Evolutionary conservation across 441 rosid species (phyloP), one percentile per base, ranked within the genome.

Genomic region (Metrosideros polymorpha): DNA sequence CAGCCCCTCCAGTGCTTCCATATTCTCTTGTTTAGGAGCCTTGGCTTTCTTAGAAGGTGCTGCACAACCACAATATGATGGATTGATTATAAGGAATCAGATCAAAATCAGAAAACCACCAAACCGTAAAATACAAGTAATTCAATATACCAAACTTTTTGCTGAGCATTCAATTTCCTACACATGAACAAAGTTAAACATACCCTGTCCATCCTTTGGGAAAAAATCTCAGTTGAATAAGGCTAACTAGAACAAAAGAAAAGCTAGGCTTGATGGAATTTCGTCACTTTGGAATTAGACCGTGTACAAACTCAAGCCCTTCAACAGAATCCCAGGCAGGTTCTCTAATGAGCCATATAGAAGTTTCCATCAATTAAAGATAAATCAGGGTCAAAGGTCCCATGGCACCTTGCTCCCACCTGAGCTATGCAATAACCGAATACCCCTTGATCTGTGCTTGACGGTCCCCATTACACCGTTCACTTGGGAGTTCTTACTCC

Each of bases 41-140:
- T 94, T 95, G 92, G 87, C 50, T 91, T 92, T 94, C 91, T 92
- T 92, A 71, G 91, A 88, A 85, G 91, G 85, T 82, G 91, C 96
- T 93, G 90, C 79, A 52, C 83, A n/a, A 82, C 87, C 83, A 87
- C 59, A 84, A 49, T n/a, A n/a, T 12, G 87, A 89, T 55, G 59
- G 75, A 86, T 88, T 56, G 84, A 85, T 61, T 87, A 77, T 52
- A 63, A 83, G 17, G 85, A 87, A 85, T 66, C 86, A 82, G 76
- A 88, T 86, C 32, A 42, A 85, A 54, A 57, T 29, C 32, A 24
- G 77, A 51, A 71, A 52, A 87, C 42, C 87, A 76, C 25, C 84
- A 83, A 39, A 71, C 79, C 25, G 9, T n/a, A 22, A 39, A 2
- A 43, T 71, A 71, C 47, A 12, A 61, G 42, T 61, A 30, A 66